Base-by-base conservation (phyloP, 2,329 filamentous ascomycete genomes). In the Nemania serpens region DNA sequence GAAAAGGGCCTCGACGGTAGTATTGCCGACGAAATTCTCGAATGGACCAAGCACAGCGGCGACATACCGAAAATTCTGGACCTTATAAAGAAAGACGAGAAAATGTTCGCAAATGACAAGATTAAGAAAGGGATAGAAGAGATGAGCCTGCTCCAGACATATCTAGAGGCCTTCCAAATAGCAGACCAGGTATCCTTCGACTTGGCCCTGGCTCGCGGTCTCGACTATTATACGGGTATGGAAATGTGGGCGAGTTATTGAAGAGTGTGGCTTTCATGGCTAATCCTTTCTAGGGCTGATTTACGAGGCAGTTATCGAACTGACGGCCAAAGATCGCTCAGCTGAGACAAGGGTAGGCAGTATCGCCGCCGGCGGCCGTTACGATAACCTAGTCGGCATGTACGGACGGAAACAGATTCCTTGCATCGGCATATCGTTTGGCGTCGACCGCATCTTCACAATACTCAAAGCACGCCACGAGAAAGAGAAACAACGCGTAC, bases 341-440 rank as follows among this genome's bases (percentile, higher is more conserved):
- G 84, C 88, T 56, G 89, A 91, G 73, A 88, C 88, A 5, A 89
- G 89, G 51, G 88, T 92, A 9, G 90, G 90, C 46, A 91, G 87
- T 71, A 85, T 92, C 25, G 90, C 89, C 39, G 90, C 89, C 12
- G 90, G 90, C 71, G 90, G 90, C 46, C 84, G 90, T 55, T 92
- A 92, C 74, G 90, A 93, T 74, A 86, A 90, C 69, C 79, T 93
- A 2, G 90, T 92, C 11, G 87, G 87, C 75, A 91, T 92, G 88
- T 93, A 92, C 77, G 86, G 85, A 65, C 90, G 89, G 74, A 80
- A 79, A 39, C 85, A 90, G 69, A 89, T 92, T 63, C 89, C 89
- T 45, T 92, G 90, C 69, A 89, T 92, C 17, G 90, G 90, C 63
- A 88, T 93, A 62, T 92, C 88, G 1, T 92, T 93, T 70, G 90